A percentile compares a stretch with the other conserved stretches of the same genome.
These are phyloP conservation scores for Cladophialophora exuberans DNA, from an alignment of 2,329 filamentous ascomycete genomes.

Conservation along the genomic window DNA sequence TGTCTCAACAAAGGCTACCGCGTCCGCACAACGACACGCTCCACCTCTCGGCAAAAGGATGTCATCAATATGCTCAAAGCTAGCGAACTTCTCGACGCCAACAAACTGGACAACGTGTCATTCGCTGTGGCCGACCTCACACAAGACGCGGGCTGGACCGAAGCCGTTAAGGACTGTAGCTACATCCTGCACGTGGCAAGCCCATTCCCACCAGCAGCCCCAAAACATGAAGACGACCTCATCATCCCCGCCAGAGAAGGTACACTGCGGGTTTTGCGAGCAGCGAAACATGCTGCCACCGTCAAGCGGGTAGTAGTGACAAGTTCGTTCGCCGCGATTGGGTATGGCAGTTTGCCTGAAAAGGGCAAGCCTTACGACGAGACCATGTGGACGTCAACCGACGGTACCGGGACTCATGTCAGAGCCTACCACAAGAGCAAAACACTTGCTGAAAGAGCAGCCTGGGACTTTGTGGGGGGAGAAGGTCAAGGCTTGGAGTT, in stretches of 20 bases:
- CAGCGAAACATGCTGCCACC: constrained; percentile 33
- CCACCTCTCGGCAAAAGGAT: neutral
- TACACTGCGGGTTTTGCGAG: constrained; percentile 37
- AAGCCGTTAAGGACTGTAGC: neutral
- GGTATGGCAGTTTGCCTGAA: constrained; percentile 28
- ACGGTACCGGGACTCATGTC: constrained; percentile 26
- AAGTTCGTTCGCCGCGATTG: constrained; percentile 23
- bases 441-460: constrained; percentile 39
- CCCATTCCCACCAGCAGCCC: constrained; percentile 16
- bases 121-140: constrained; percentile 8
- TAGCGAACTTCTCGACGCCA: neutral
- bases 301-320: constrained; percentile 33
- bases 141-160: constrained; percentile 8
- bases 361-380: constrained; percentile 37
- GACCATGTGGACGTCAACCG: constrained; percentile 37
- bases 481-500: constrained; percentile 37
- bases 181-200: constrained; percentile 10
- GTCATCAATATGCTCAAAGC: neutral
- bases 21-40: constrained; percentile 11
- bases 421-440: constrained; percentile 40
- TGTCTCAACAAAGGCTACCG: constrained; percentile 4
- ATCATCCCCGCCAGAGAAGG: constrained; percentile 41
- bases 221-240: constrained; percentile 40
- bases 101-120: neutral
- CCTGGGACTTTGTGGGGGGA: constrained; percentile 39